Percentiles rank a stretch among this genome's conserved stretches.
phyloP scores from a whole-genome alignment of 2,329 filamentous ascomycete species.

The Coniochaeta hoffmannii region DNA sequence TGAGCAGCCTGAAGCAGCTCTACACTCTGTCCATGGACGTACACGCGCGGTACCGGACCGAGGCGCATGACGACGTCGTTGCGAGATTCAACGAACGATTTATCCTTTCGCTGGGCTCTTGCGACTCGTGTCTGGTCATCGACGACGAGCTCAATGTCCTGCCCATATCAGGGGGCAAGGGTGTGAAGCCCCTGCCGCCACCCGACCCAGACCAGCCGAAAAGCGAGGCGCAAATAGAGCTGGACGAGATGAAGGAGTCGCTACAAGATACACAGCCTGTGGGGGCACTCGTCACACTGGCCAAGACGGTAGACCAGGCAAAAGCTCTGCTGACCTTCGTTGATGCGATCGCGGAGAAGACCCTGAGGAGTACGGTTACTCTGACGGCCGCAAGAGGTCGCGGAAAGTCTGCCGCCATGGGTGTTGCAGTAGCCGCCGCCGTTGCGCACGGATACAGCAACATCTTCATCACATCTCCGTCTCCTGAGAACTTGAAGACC shows the following conservation, averaged over 20 bases:
- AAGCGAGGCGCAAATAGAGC: conserved; percentile 63
- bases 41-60: conserved; percentile 90
- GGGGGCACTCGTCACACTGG: conserved; percentile 74
- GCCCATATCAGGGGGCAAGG: conserved; percentile 92
- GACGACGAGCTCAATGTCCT: conserved; percentile 97
- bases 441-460: conserved; percentile 97
- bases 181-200: conserved; percentile 73
- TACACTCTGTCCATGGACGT: conserved; percentile 98
- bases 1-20: conserved; percentile 94
- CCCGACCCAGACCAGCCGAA: conserved; percentile 67
- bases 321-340: conserved; percentile 96
- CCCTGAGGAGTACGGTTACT: conserved; percentile 84
- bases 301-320: conserved; percentile 89
- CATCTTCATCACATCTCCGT: conserved; percentile 97
- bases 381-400: conserved; percentile 89
- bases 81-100: conserved; percentile 98
- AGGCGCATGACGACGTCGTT: conserved; percentile 90
- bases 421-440: conserved; percentile 88
- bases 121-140: conserved; percentile 88
- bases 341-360: conserved; percentile 94
- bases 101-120: conserved; percentile 89
- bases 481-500: conserved; percentile 96
- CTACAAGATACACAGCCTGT: conserved; percentile 80
- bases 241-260: conserved; percentile 81
- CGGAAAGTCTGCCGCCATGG: conserved; percentile 93